Evolutionary conservation across 2,329 filamentous ascomycete genomes (phyloP).

Genomic region (Dothistroma pini): DNA sequence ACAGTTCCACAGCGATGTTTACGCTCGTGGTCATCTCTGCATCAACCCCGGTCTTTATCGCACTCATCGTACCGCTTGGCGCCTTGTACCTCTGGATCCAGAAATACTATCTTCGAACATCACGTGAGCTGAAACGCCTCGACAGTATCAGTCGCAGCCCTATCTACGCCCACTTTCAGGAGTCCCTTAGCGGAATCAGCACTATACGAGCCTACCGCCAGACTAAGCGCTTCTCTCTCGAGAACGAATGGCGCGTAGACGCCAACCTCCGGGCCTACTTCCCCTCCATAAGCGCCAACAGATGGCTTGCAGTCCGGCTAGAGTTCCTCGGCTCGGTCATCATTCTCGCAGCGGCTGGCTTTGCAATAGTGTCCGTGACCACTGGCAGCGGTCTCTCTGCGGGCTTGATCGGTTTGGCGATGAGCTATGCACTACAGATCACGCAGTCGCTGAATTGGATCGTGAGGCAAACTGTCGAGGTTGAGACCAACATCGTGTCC

Average conservation of each 20-base stretch:
- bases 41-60: constrained; percentile 74
- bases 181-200: constrained; percentile 87
- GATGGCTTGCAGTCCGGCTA: constrained; percentile 91
- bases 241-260: constrained; percentile 98
- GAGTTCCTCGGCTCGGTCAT: constrained; percentile 95
- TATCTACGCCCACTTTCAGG: constrained; percentile 97
- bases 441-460: constrained; percentile 99
- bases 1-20: constrained; percentile 55
- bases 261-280: constrained; percentile 92
- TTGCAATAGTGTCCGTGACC: constrained; percentile 76
- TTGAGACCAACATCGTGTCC: constrained; percentile 99
- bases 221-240: constrained; percentile 77
- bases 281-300: constrained; percentile 82
- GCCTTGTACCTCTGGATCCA: constrained; percentile 89
- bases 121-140: constrained; percentile 90
- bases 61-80: constrained; percentile 75
- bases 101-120: constrained; percentile 93
- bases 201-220: constrained; percentile 96
- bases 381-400: constrained; percentile 60
- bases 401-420: constrained; percentile 83
- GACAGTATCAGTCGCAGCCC: constrained; percentile 95
- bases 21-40: constrained; percentile 82
- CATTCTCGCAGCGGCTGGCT: constrained; percentile 79
- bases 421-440: constrained; percentile 97
- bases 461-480: constrained; percentile 94